Base-by-base conservation (phyloP, 129 eudicot genomes). In the Chrysanthemum lavandulifolium region DNA sequence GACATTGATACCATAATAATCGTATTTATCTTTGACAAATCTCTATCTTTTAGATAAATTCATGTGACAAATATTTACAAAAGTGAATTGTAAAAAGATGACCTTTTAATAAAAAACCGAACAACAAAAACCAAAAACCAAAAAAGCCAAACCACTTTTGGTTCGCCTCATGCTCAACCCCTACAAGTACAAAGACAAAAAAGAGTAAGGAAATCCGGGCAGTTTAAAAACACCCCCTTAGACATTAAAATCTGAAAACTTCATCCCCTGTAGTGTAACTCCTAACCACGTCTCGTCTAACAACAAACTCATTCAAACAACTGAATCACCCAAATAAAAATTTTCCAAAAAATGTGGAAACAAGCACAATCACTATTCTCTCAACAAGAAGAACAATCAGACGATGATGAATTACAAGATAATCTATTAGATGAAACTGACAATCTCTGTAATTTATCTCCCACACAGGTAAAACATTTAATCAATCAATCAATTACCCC, bases 331-430 rank as follows among this genome's bases (percentile, higher is more conserved):
- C 61, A 31, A 73, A n/a, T 33, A 33, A 33, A 3, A 0, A 18
- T 54, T 18, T 69, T 14, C 36, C 50, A 70, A 65, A 64, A 89
- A 89, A 89, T 89, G 98, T 86, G 98, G 98, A 89, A 86, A 61
- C 76, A 82, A 65, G 82, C 58, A 57, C 82, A 81, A 57, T 78
- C 86, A 14, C 48, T 86, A 16, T 65, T 71, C 59, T 77, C 73
- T 4, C 88, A 78, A 5, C 84, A 65, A 10, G 84, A 65, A 40
- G 31, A 65, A 65, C 25, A 7, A 16, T 50, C 69, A 31, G 95
- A 81, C 0, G 84, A 77, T 33, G 93, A 87, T 16, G 83, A 80
- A 4, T 71, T 76, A 18, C 82, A 77, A 50, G 82, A 86, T 10
- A 56, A 79, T 19, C 73, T 89, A 36, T 78, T 92, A 63, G 86